Percentiles rank a stretch among this genome's conserved stretches.
These are phyloP conservation scores for Rasamsonia emersonii DNA, from an alignment of 2,329 filamentous ascomycete genomes.

Conservation along the genomic window DNA sequence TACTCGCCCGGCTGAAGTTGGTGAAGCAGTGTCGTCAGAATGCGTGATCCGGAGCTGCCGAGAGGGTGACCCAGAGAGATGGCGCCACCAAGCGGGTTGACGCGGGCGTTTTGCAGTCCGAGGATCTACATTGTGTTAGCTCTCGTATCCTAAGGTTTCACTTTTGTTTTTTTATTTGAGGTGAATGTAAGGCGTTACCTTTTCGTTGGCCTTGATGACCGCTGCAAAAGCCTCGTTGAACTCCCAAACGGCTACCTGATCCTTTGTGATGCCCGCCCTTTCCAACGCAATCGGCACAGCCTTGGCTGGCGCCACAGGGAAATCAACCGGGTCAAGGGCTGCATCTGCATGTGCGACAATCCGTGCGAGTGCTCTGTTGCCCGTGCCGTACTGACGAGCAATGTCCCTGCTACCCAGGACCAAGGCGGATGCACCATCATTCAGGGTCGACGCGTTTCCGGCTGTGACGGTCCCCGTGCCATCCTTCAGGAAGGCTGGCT, in stretches of 20 bases:
- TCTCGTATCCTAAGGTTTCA: not conserved
- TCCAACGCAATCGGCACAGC: slow-evolving; percentile 84
- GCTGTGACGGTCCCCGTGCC: slow-evolving; percentile 87
- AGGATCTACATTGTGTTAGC: slow-evolving; percentile 56
- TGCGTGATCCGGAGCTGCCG: slow-evolving; percentile 86
- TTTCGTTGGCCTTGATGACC: slow-evolving; percentile 88
- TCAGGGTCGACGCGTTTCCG: slow-evolving; percentile 87
- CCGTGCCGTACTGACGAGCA: slow-evolving; percentile 67
- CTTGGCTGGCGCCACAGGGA: slow-evolving; percentile 84
- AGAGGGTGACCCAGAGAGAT: slow-evolving; percentile 88
- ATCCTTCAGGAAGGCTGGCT: slow-evolving; percentile 82
- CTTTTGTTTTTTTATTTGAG: slow-evolving; percentile 1
- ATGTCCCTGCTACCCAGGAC: slow-evolving; percentile 75
- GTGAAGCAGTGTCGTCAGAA: slow-evolving; percentile 81
- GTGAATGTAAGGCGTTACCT: slow-evolving; percentile 43
- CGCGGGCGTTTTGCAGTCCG: slow-evolving; percentile 66
- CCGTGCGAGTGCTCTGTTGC: slow-evolving; percentile 74
- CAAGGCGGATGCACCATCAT: slow-evolving; percentile 86
- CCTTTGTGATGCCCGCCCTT: slow-evolving; percentile 80
- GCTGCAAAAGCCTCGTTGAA: slow-evolving; percentile 98
- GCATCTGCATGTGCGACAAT: slow-evolving; percentile 84
- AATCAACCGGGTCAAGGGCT: slow-evolving; percentile 83
- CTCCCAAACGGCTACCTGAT: slow-evolving; percentile 91
- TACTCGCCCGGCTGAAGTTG: slow-evolving; percentile 90
- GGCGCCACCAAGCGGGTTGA: slow-evolving; percentile 83